phyloP scores from a whole-genome alignment of 2,329 filamentous ascomycete genomes.

The Diaporthe sp. region DNA sequence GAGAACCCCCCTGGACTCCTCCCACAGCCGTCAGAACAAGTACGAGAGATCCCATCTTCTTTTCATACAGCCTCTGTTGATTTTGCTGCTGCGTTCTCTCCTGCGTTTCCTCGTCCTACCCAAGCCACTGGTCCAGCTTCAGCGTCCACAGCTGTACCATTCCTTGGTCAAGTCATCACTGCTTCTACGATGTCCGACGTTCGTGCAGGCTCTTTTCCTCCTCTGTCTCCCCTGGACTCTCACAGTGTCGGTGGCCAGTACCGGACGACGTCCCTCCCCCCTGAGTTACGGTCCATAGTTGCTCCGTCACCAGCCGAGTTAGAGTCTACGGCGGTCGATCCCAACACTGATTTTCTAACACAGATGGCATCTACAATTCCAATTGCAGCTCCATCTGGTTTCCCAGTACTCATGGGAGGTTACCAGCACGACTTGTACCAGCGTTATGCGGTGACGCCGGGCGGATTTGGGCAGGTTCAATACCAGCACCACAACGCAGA shows the following conservation, averaged over 20 bases:
- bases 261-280: neutral
- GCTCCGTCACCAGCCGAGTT: neutral
- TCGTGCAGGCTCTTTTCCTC: neutral
- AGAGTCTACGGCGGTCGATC: neutral
- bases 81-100: neutral
- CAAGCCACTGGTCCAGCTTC: neutral
- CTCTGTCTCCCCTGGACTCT: neutral
- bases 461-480: neutral
- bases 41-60: constrained; percentile 2
- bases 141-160: neutral
- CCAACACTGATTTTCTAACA: neutral
- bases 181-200: neutral
- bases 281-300: neutral
- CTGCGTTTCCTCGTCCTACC: neutral
- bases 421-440: neutral
- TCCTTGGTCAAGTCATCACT: neutral
- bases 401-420: neutral
- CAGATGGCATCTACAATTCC: neutral
- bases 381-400: neutral
- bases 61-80: neutral
- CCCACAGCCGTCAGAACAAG: constrained; percentile 10
- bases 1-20: neutral
- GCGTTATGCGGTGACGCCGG: neutral
- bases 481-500: neutral
- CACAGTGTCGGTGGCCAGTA: neutral